Base-by-base conservation (phyloP, 306 rosid species). In the Malus sylvestris region DNA sequence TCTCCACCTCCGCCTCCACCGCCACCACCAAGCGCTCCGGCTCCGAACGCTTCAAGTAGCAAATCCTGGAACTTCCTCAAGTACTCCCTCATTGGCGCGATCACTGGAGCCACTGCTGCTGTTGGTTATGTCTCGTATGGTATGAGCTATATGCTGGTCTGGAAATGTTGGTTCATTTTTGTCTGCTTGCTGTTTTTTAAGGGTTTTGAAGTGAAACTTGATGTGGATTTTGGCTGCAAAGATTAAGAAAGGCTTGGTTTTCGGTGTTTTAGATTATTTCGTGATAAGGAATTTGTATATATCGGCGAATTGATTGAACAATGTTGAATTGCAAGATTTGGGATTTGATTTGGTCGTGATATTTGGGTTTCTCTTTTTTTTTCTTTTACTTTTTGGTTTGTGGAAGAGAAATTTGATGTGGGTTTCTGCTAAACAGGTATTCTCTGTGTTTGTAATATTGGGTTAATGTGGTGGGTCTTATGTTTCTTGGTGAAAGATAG, bases 101-200 rank as follows among this genome's bases (percentile, higher is more conserved):
- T 88, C 72, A 81, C 86, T 3, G 89, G 85, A 11, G 85, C 82
- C 76, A 42, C 83, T 15, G 83, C 83, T 2, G 49, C 71, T 35
- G 67, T 87, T 53, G 86, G 88, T 20, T 86, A 83, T 59, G 84
- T 79, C 44, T 76, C 88, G 46, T 88, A 77, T 67, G 92, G 92
- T 85, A 79, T 11, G 71, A 10, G 27, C 52, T 74, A 25, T 74
- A 25, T 25, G 23, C 66, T 63, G 29, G 4, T 59, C 38, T 6
- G 27, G 8, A 6, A 30, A 32, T 60, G 45, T 4, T 61, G 20
- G 16, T 70, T 57, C 18, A 23, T 22, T 71, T 16, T 44, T 29
- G 42, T 55, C 23, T 40, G 6, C 18, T 8, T 61, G 44, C 20
- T 49, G 5, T 29, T 16, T 8, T 29, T n/a, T 32, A 49, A 49